Evolutionary conservation across 2,329 filamentous ascomycete genomes (phyloP).

Genomic region (Fusarium oxysporum): DNA sequence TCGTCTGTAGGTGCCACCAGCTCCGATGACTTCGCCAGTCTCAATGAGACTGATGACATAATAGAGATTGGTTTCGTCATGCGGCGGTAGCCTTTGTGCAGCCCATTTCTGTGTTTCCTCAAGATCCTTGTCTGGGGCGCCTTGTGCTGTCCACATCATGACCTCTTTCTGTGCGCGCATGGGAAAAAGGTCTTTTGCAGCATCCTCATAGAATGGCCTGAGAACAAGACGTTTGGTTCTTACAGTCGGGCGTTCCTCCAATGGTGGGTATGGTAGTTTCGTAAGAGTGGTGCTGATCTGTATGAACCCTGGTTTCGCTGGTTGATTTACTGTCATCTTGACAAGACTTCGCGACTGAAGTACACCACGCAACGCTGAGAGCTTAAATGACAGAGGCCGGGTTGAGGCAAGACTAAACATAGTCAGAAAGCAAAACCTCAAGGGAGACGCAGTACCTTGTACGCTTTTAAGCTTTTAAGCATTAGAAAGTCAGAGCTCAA

Average conservation of each 20-base stretch:
- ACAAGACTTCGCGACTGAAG: rapidly evolving
- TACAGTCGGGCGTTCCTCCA: not conserved
- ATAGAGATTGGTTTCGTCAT: not conserved
- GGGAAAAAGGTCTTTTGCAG: not conserved
- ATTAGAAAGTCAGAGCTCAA: rapidly evolving
- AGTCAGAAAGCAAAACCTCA: rapidly evolving
- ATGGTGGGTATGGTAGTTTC: not conserved
- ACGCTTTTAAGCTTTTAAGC: rapidly evolving
- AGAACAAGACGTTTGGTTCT: not conserved
- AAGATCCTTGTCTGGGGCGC: not conserved
- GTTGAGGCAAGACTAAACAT: rapidly evolving
- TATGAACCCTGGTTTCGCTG: not conserved
- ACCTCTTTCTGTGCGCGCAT: slow-evolving; percentile 13
- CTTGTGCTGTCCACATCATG: slow-evolving; percentile 17
- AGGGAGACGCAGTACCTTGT: rapidly evolving
- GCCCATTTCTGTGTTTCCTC: not conserved
- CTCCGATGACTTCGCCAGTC: slow-evolving; percentile 2
- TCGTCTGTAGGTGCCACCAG: slow-evolving; percentile 1
- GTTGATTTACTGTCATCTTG: not conserved
- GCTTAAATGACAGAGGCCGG: rapidly evolving
- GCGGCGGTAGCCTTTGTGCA: not conserved
- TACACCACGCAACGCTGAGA: rapidly evolving
- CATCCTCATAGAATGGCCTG: slow-evolving; percentile 5
- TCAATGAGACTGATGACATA: slow-evolving; percentile 9
- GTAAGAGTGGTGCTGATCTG: slow-evolving; percentile 7